These are phyloP conservation scores for Barnettozyma californica DNA, from an alignment of 805 yeast genomes.

Conservation along the genomic window DNA sequence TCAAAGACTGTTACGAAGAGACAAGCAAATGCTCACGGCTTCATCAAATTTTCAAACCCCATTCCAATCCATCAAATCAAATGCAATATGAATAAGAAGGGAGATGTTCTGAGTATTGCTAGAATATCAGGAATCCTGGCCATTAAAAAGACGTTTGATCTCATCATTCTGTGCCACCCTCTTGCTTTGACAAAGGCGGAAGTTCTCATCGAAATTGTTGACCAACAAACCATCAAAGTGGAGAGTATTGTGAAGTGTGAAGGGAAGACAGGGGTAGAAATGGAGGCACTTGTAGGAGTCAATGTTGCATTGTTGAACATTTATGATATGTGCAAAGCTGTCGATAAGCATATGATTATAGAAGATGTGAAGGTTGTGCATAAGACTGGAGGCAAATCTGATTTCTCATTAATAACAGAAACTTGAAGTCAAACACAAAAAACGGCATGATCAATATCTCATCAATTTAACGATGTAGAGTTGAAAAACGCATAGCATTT, in stretches of 20 bases:
- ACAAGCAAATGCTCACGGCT: constrained; percentile 39
- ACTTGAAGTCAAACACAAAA: background rate
- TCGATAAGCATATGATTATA: constrained; percentile 43
- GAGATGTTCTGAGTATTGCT: constrained; percentile 45
- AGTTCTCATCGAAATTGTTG: constrained; percentile 27
- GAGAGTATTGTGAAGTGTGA: constrained; percentile 38
- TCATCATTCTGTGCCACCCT: constrained; percentile 50
- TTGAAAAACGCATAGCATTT: too few species aligned
- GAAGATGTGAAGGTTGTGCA: constrained; percentile 31
- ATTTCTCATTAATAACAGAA: constrained; percentile 6
- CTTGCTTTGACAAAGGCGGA: constrained; percentile 36
- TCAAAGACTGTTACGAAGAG: constrained; percentile 35
- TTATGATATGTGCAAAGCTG: constrained; percentile 58
- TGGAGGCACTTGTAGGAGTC: constrained; percentile 50
- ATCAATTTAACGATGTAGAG: background rate
- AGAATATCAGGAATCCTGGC: constrained; percentile 50
- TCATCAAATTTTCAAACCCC: constrained; percentile 34
- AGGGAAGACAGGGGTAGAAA: constrained; percentile 53
- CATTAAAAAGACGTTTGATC: constrained; percentile 39
- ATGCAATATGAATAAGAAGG: constrained; percentile 39
- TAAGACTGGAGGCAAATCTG: constrained; percentile 42
- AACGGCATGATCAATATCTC: too few species aligned
- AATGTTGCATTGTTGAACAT: constrained; percentile 39
- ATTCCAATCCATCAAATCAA: constrained; percentile 29
- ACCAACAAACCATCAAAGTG: constrained; percentile 25